Evolutionary conservation across 2,329 filamentous ascomycete genomes (phyloP).

Genomic region (Talaromyces albobiverticillius): DNA sequence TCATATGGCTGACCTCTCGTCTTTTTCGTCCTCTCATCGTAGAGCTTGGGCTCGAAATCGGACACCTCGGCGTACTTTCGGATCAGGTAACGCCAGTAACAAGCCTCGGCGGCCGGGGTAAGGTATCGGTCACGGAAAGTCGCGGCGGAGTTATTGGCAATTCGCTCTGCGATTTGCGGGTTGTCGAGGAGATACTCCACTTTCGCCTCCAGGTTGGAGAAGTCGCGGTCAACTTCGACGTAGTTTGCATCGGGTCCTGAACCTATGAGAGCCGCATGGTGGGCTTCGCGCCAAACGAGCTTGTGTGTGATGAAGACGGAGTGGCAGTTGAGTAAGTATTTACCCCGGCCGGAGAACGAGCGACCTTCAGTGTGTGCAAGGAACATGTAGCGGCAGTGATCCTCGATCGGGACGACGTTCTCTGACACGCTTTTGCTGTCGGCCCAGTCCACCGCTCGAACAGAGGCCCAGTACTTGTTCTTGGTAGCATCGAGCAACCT

Average conservation of each 20-base stretch:
- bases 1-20: slow-evolving; percentile 40
- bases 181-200: slow-evolving; percentile 44
- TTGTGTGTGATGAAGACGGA: slow-evolving; percentile 50
- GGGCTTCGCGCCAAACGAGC: slow-evolving; percentile 49
- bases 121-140: slow-evolving; percentile 54
- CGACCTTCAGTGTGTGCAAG: slow-evolving; percentile 54
- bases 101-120: slow-evolving; percentile 54
- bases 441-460: slow-evolving; percentile 42
- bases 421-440: slow-evolving; percentile 35
- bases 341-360: slow-evolving; percentile 53
- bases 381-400: slow-evolving; percentile 56
- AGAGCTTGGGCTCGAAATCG: slow-evolving; percentile 40
- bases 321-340: slow-evolving; percentile 53
- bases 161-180: slow-evolving; percentile 43
- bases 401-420: slow-evolving; percentile 49
- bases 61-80: slow-evolving; percentile 35
- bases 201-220: slow-evolving; percentile 53
- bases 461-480: slow-evolving; percentile 47
- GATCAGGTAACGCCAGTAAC: slow-evolving; percentile 54
- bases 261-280: slow-evolving; percentile 45
- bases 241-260: slow-evolving; percentile 50
- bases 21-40: slow-evolving; percentile 28
- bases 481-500: slow-evolving; percentile 37
- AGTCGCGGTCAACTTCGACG: slow-evolving; percentile 50
- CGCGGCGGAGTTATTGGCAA: slow-evolving; percentile 49